Evolutionary conservation across 2,329 filamentous ascomycete genomes (phyloP), one percentile per base, ranked within the genome.

Genomic region (Aspergillus ustus): DNA sequence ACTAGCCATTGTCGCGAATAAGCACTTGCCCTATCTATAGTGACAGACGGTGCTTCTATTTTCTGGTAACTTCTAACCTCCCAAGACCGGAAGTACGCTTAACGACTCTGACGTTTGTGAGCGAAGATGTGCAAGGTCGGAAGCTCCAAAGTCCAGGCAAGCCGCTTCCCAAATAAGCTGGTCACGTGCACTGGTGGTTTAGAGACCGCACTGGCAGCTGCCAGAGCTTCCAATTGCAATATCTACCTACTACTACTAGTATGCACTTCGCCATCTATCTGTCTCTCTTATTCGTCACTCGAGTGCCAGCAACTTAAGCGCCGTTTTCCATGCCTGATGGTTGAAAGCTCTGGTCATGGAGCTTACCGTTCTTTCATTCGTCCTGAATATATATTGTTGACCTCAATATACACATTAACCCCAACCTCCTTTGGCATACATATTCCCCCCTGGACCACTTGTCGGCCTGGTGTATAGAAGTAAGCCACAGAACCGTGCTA

Each of bases 1-100:
- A 61, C 73, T 75, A 55, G 71, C 70, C 74, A 76, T 76, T 25
- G 34, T 46, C 62, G 59, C 61, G 58, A 22, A 46, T 20, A 8
- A 22, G 8, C 9, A 34, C 54, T 28, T 28, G 37, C 34, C 49
- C 46, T 34, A 15, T 29, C 22, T 49, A 19, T 34, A 20, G 19
- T 9, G 45, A n/a, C 34, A 8, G 11, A 6, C 28, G 17, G n/a
- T 25, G 28, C 28, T 57, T 46, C 43, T 15, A 46, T 17, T 25
- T n/a, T 31, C 28, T 34, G 29, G 17, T 25, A 37, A 8, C 7
- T 29, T 34, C 34, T n/a, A n/a, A n/a, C n/a, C n/a, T n/a, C 15
- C 9, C 15, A 9, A 40, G 34, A n/a, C 44, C 17, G n/a, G 19
- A 46, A 46, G 44, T 15, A 40, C 34, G 34, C 34, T 40, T 4